Conservation (phyloP, 2,329 filamentous ascomycete genomes). For the Cytospora chrysosperma region DNA sequence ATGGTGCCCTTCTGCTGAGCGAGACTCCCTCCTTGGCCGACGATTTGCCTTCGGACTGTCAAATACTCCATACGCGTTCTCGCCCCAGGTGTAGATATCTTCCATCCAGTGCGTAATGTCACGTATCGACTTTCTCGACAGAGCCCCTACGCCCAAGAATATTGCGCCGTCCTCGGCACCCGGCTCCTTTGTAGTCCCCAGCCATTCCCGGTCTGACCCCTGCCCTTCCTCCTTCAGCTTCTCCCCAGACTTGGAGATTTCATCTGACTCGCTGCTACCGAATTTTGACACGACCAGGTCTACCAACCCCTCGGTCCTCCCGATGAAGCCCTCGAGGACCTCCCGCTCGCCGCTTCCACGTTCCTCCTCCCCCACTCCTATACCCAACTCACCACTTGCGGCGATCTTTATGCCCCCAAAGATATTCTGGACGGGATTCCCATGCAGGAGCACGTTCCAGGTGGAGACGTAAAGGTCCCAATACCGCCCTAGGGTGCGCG, state of each 20-base stretch:
- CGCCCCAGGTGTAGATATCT: conserved; percentile 79
- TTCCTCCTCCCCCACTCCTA: conserved; percentile 94
- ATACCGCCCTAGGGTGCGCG: conserved; percentile 70
- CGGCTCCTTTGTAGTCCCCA: conserved; percentile 69
- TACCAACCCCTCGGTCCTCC: conserved; percentile 76
- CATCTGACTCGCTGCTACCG: conserved; percentile 48
- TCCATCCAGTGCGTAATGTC: conserved; percentile 85
- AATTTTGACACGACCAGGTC: conserved; percentile 88
- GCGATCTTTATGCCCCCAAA: conserved; percentile 85
- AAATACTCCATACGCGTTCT: conserved; percentile 78
- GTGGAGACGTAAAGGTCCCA: conserved; percentile 70
- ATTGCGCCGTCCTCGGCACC: conserved; percentile 77
- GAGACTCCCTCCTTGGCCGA: conserved; percentile 41
- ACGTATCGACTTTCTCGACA: conserved; percentile 69
- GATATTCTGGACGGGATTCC: conserved; percentile 78
- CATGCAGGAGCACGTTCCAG: conserved; percentile 90
- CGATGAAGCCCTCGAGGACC: conserved; percentile 84
- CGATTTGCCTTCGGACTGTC: conserved; percentile 73
- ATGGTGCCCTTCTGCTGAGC: conserved; percentile 31
- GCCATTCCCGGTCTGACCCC: conserved; percentile 53
- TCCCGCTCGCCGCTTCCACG: conserved; percentile 91
- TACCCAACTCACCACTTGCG: conserved; percentile 84
- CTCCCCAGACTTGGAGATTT: conserved; percentile 29
- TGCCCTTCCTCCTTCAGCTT: conserved; percentile 28
- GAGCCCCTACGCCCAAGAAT: conserved; percentile 75